Base-by-base conservation (phyloP, 2,329 filamentous ascomycete species). In the Xylariaceae sp. region DNA sequence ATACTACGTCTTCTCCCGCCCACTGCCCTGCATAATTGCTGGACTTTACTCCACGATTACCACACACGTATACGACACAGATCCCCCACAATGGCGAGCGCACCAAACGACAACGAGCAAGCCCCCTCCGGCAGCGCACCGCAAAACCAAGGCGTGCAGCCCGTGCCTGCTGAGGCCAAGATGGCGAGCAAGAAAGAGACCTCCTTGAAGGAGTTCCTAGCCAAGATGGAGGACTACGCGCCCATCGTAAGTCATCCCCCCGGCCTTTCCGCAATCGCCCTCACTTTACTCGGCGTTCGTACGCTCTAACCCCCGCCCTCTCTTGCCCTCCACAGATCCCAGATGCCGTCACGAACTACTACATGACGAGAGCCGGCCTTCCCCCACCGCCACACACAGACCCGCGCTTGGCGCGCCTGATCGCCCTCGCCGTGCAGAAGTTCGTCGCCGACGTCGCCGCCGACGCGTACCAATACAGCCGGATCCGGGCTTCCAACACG, bases 391-490 rank as follows among this genome's bases (percentile, higher is more conserved):
- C 90, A 0, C 87, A 94, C 65, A 95, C 91, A 50, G 90, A 96
- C 66, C 87, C 87, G 26, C 89, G 91, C 55, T 87, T 99, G 31
- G 90, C 92, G 27, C 90, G 92, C 47, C 87, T 99, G 2, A 87
- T 99, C 43, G 92, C 94, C 2, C 87, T 99, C 6, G 94, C 94
- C n/a, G 96, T 94, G 0, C 94, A 99, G 70, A 99, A 99, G 71
- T 99, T 99, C 78, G 89, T 99, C 65, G 91, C 94, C 56, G 94
- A 99, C 71, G 90, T 99, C 62, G 94, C 94, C 1, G 91, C 94
- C 54, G 94, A 99, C 71, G 91, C 94, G 2, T 99, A 99, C 72
- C 94, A 99, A 73, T 97, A 96, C 78, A 91, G 88, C 58, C 89
- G 92, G 51, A 97, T 99, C 67, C 87, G 94, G 41, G 89, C 89